Base-by-base conservation (phyloP, 2,329 filamentous ascomycete genomes). In the Talaromyces sp. region DNA sequence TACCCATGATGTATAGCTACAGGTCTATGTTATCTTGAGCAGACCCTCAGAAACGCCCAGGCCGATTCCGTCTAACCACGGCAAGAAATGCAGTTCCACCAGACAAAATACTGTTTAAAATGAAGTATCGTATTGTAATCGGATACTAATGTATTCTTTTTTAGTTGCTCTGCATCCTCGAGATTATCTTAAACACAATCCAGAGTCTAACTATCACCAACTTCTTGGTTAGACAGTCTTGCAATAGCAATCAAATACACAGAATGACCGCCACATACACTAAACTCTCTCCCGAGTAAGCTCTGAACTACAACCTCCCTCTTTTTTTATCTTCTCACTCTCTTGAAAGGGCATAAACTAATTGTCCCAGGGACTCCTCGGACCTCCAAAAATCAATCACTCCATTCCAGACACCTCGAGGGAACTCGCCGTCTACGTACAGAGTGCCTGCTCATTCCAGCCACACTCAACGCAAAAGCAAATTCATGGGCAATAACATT, bases 401-500 rank as follows among this genome's bases (percentile, higher is more conserved):
- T 15, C 22, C 31, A n/a, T 31, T 43, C 34, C 36, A 59, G 15
- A 45, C 8, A 36, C 56, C 8, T 13, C 22, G 45, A 36, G 54
- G 36, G 45, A 19, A 59, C 56, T 59, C 13, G 56, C 13, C 38
- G 22, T 43, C 56, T 59, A 59, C 15, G 22, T 59, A 6, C 36
- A 59, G 34, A 59, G 7, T 2, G 11, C 15, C 13, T 59, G 45
- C 56, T 45, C 56, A 29, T 59, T 59, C 36, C 36, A 45, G 36
- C 45, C 56, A n/a, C 22, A 45, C 56, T 59, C 34, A 19, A 59
- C 38, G 25, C 56, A 11, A 45, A 59, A 59, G 22, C 13, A 59
- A 19, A 59, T 59, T 45, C 54, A 4, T 58, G 54, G 54, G 5
- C 54, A 17, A 58, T 58, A 58, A 40, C 54, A 7, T 58, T 58